Percentiles rank a stretch among this genome's conserved stretches.
Evolutionary conservation across 768 basidiomycete species (phyloP).

Genomic region (Mycena albidolilacea): DNA sequence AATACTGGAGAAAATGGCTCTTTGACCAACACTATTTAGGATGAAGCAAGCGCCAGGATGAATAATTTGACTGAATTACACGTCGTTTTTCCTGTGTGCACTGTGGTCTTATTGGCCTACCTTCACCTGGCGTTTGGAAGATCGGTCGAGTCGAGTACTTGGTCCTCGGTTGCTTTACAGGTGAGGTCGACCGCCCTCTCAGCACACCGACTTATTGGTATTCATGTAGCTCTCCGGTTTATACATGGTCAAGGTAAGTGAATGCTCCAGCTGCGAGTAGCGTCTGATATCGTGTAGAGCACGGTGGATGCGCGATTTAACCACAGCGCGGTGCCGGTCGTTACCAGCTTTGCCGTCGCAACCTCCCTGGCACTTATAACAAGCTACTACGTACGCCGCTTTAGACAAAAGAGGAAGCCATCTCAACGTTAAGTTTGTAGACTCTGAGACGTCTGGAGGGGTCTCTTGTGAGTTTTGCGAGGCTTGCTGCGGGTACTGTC

Average conservation of each 20-base stretch:
- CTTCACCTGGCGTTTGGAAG: conserved; percentile 7
- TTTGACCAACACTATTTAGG: not conserved
- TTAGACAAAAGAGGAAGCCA: too few species aligned
- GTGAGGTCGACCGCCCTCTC: not conserved
- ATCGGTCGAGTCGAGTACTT: not conserved
- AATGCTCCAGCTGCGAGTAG: too few species aligned
- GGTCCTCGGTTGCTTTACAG: not conserved
- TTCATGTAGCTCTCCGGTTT: not conserved
- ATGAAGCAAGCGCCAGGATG: not conserved
- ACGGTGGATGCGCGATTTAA: conserved; percentile 5
- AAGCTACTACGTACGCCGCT: conserved; percentile 2
- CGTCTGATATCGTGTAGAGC: conserved; percentile 1
- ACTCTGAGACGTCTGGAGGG: conserved; percentile 5
- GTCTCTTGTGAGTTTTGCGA: conserved; percentile 1
- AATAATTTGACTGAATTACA: conserved; percentile 15
- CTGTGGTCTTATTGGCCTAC: not conserved
- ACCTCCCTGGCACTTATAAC: conserved; percentile 5
- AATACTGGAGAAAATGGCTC: not conserved
- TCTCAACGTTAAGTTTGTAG: not conserved
- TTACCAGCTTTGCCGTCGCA: not conserved
- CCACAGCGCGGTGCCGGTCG: not conserved
- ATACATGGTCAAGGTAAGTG: conserved; percentile 13
- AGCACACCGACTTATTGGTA: too few species aligned
- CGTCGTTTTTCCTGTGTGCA: conserved; percentile 4
- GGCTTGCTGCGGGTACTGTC: not conserved